phyloP scores from a whole-genome alignment of 257 asterid genomes.

The Henckelia pumila region DNA sequence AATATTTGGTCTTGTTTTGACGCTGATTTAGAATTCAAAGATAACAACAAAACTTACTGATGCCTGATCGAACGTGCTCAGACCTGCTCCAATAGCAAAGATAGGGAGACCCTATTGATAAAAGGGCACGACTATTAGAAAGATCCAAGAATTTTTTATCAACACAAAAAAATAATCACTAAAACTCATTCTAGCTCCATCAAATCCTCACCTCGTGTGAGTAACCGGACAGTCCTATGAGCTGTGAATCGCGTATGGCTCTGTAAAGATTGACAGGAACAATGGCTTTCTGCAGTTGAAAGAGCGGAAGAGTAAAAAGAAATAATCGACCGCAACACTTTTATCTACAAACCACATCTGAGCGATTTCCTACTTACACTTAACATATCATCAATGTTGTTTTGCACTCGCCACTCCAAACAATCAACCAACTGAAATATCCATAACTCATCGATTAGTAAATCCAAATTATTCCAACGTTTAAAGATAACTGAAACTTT shows the following conservation, averaged over 20 bases:
- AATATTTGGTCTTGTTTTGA: background rate
- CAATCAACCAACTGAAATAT: conserved; percentile 62
- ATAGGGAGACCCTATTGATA: conserved; percentile 57
- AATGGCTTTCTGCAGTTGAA: conserved; percentile 53
- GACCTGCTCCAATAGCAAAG: conserved; percentile 62
- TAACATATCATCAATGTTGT: conserved; percentile 59
- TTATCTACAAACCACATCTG: background rate
- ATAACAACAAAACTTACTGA: conserved; percentile 42
- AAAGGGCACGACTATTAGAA: conserved; percentile 15
- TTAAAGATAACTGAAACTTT: background rate
- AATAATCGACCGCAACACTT: conserved; percentile 2
- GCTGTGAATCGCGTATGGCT: conserved; percentile 67
- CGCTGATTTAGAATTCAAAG: background rate
- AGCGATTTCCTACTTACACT: conserved; percentile 39
- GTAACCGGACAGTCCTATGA: conserved; percentile 68
- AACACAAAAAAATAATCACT: background rate
- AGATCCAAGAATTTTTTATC: background rate
- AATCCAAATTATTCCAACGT: conserved; percentile 7
- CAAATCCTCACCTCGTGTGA: conserved; percentile 48
- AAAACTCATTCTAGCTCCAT: conserved; percentile 21
- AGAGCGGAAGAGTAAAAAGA: conserved; percentile 10
- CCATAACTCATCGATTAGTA: conserved; percentile 21
- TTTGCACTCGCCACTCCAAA: conserved; percentile 66
- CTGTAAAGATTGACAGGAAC: conserved; percentile 54
- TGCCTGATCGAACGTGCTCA: conserved; percentile 62